Conservation (phyloP, 2,329 filamentous ascomycete genomes). For the Clarireedia monteithiana region DNA sequence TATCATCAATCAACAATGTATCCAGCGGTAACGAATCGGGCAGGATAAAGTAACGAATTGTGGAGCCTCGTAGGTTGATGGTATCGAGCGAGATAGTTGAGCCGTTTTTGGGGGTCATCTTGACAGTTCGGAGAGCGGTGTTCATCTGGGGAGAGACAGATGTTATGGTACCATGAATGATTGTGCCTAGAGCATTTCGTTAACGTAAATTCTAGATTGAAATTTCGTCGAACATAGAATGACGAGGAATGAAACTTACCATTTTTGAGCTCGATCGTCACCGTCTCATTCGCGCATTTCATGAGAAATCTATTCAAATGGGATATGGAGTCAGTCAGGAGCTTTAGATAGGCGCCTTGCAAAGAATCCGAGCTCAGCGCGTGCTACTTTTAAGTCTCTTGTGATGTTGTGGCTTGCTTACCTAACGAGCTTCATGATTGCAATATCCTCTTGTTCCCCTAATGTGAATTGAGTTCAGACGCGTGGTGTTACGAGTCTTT, state of each 20-base stretch:
- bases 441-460: neutral
- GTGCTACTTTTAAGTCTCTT: constrained; percentile 27
- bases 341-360: constrained; percentile 33
- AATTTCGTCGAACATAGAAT: neutral
- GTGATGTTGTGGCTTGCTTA: constrained; percentile 40
- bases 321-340: constrained; percentile 28
- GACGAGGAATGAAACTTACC: constrained; percentile 43
- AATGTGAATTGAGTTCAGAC: neutral
- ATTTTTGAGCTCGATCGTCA: constrained; percentile 98
- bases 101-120: constrained; percentile 87
- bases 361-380: constrained; percentile 37
- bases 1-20: constrained; percentile 90
- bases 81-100: constrained; percentile 84
- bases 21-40: constrained; percentile 93
- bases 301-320: constrained; percentile 72
- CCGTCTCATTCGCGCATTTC: constrained; percentile 98
- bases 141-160: constrained; percentile 99
- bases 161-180: constrained; percentile 93
- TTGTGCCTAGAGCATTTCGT: constrained; percentile 60
- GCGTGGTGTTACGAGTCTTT: neutral
- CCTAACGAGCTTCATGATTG: constrained; percentile 94
- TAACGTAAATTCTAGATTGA: neutral
- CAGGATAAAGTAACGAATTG: constrained; percentile 93
- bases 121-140: constrained; percentile 88
- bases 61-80: constrained; percentile 94